Evolutionary conservation across 768 basidiomycete genomes (phyloP), one percentile per base, ranked within the genome.

Genomic region (Boletus coccyginus): DNA sequence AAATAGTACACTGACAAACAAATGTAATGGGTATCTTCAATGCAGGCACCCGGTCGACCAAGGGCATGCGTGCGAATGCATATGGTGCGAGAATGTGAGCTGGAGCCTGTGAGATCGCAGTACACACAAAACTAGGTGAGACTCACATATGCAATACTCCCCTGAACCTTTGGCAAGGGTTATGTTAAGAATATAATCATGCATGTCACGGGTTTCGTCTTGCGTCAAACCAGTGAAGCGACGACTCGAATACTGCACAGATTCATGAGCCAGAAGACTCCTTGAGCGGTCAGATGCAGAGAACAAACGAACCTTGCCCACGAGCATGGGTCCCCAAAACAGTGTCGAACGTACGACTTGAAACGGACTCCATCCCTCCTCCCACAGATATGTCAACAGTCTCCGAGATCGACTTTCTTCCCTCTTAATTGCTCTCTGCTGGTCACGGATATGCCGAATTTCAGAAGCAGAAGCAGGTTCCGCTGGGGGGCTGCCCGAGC

Each of bases 311-410:
- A 85, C 85, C 73, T 90, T 92, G 44, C 92, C 94, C 38, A 96
- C 87, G 13, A 96, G 76, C 85, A 94, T 83, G 0, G 94, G 94
- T n/a, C 88, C 89, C 83, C 84, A 93, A 59, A 95, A 88, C 10
- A 88, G 63, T 6, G 88, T 81, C 1, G 83, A 84, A 24, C 95
- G 82, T 46, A 95, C 84, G 53, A 96, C 78, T 57, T 92, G 88
- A 76, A 98, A 96, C 17, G 95, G 95, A 65, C 90, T 92, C 83
- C 85, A 92, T 5, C 92, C 93, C 64, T 91, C 88, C 70, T 95
- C 93, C 94, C 94, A 96, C 2, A 92, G 73, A 68, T 93, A 90
- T 13, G 81, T 85, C 62, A 90, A 73, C 7, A 92, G 57, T 55
- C 75, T 80, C 39, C 82, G 74, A 12, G 78, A 66, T 13, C 78